These are phyloP conservation scores for Achaetomiella virescens DNA, from an alignment of 495 filamentous ascomycete genomes.

Conservation along the genomic window DNA sequence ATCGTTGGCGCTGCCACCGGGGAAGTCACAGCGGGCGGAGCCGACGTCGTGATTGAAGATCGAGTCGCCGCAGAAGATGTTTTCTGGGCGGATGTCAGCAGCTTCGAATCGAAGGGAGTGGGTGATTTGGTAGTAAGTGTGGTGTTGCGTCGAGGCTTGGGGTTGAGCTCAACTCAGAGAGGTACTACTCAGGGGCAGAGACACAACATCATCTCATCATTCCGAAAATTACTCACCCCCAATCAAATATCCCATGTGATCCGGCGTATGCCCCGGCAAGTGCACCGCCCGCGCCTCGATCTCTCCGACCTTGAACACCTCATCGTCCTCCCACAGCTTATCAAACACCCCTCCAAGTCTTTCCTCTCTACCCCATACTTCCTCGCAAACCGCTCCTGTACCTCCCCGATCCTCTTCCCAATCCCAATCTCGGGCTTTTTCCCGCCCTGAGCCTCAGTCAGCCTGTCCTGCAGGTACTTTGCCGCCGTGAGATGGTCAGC, in stretches of 20 bases:
- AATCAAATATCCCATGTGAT: conserved; percentile 55
- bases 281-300: conserved; percentile 45
- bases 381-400: conserved; percentile 44
- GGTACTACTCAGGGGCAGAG: background rate
- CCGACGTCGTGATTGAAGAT: conserved; percentile 56
- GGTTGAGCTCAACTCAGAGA: too few relatives aligned
- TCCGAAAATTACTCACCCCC: conserved; percentile 30
- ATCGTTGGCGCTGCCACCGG: conserved; percentile 43
- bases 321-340: conserved; percentile 47
- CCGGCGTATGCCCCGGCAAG: conserved; percentile 57
- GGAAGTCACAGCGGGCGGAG: conserved; percentile 56
- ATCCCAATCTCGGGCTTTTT: conserved; percentile 42
- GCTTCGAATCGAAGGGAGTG: too few relatives aligned
- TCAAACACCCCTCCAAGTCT: conserved; percentile 47
- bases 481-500: conserved; percentile 58
- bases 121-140: too few relatives aligned
- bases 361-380: conserved; percentile 39
- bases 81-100: conserved; percentile 24
- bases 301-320: conserved; percentile 44
- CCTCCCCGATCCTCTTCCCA: conserved; percentile 47
- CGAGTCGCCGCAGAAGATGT: conserved; percentile 58
- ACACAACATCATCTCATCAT: background rate
- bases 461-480: conserved; percentile 45
- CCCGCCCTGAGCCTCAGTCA: conserved; percentile 20
- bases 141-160: too few relatives aligned